A percentile compares a stretch with the other conserved stretches of the same genome.
Conservation (phyloP, 139 green algal genomes). For the Gonium pectorale region DNA sequence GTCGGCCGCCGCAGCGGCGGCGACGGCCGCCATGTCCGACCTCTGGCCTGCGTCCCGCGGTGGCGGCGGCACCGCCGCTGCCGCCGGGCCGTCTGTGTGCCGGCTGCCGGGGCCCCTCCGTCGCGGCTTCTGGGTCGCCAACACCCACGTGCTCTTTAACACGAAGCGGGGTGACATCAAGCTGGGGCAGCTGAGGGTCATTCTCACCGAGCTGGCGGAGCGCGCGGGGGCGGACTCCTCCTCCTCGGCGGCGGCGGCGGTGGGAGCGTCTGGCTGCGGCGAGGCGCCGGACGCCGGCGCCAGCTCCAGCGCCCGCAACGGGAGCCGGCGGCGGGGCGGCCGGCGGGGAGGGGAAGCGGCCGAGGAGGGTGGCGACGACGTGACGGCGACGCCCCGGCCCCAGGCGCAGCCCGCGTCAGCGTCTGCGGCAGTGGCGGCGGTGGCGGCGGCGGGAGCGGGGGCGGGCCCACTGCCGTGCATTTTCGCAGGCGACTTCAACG, state of each 20-base stretch:
- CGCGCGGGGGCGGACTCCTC: no score
- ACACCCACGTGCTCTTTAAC: slow-evolving; percentile 96
- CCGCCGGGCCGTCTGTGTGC: background rate
- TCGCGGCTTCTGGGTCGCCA: slow-evolving; percentile 73
- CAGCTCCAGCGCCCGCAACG: no score
- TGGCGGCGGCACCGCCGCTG: background rate
- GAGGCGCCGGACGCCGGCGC: background rate
- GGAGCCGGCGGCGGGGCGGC: background rate
- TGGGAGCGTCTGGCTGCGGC: no score
- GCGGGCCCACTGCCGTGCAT: background rate
- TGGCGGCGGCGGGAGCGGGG: background rate
- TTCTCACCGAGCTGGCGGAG: slow-evolving; percentile 18
- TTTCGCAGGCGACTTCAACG: slow-evolving; percentile 65
- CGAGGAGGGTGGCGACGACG: no score
- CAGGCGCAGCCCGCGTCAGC: no score
- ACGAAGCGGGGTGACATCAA: slow-evolving; percentile 90
- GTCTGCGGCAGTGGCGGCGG: background rate
- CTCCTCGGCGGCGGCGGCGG: background rate
- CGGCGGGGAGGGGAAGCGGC: background rate
- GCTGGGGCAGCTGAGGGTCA: slow-evolving; percentile 61
- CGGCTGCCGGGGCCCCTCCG: background rate
- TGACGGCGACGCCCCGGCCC: no score
- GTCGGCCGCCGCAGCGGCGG: background rate
- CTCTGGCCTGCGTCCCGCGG: background rate
- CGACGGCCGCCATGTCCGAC: background rate